Base-by-base conservation (phyloP, 2,329 filamentous ascomycete species). In the Orbilia ellipsospora region DNA sequence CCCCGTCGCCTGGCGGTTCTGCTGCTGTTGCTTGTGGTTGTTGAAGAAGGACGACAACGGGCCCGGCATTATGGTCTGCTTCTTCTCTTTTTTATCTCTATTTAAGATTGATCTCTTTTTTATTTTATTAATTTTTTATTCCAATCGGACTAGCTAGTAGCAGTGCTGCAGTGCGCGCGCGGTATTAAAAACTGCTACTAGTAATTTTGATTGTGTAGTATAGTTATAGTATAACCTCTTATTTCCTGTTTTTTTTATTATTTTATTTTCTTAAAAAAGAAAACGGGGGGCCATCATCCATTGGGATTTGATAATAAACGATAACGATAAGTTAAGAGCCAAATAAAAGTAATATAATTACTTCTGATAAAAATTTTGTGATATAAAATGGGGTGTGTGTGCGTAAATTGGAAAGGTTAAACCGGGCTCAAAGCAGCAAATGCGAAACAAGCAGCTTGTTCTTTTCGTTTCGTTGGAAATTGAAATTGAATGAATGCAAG, bases 11-110 rank as follows among this genome's bases (percentile, higher is more conserved):
- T 62, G 66, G 62, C 62, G 69, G 26, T 73, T 73, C 62, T 67
- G 31, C 31, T 36, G 31, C 31, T 36, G 23, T 23, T 23, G 60
- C 68, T 73, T 65, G 54, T 64, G 44, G 68, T 73, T 73, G 68
- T 66, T 66, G 69, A 73, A 62, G 62, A 73, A 73, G 69, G 69
- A 73, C 20, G 69, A 54, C 55, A 73, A 55, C 55, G 63, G 65
- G 16, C 56, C 56, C 42, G 65, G 69, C 69, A 73, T 73, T 61
- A 48, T 61, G 61, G 16, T 18, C 13, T 18, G 7, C 13, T 10
- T 48, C 16, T n/a, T 48, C 5, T 48, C 13, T 48, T 48, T 45
- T 12, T 48, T 48, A 48, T 48, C 13, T 18, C 13, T 15, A 48
- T n/a, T 48, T 48, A 15, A 48, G 44, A 5, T 48, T 48, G 31